Evolutionary conservation across 495 filamentous ascomycete species (phyloP).

Genomic region (Trichoderma reesei): DNA sequence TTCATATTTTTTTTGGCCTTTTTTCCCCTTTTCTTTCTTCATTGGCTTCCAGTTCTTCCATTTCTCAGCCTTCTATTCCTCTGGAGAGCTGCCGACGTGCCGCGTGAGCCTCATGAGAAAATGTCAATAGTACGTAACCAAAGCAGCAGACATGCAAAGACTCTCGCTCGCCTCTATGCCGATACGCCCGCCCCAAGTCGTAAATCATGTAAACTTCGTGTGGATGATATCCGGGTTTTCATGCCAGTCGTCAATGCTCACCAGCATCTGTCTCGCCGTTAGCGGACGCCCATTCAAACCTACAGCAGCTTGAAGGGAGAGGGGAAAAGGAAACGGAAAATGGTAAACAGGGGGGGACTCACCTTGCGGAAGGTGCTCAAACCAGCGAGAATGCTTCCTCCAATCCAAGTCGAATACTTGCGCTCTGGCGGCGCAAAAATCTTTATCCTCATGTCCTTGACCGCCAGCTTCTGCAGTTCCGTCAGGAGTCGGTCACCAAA

Average conservation of each 20-base stretch:
- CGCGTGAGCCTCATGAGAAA: neutral
- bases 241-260: conserved; percentile 97
- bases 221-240: conserved; percentile 98
- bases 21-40: neutral
- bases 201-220: conserved; percentile 74
- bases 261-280: conserved; percentile 72
- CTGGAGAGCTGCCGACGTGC: too few species aligned
- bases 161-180: conserved; percentile 1
- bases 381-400: conserved; percentile 92
- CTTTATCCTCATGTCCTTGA: conserved; percentile 98
- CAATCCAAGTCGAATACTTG: conserved; percentile 98
- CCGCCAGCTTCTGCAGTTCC: conserved; percentile 85
- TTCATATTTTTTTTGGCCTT: neutral
- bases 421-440: conserved; percentile 96
- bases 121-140: neutral
- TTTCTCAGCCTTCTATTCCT: too few species aligned
- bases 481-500: conserved; percentile 91
- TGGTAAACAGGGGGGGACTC: too few species aligned
- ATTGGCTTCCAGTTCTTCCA: too few species aligned
- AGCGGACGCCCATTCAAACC: too few species aligned
- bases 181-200: conserved; percentile 1
- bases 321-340: too few species aligned
- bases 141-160: conserved; percentile 4
- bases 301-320: too few species aligned
- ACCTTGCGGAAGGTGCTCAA: conserved; percentile 98